Evolutionary conservation across 2,329 filamentous ascomycete genomes (phyloP), one percentile per base, ranked within the genome.

Genomic region (Colletotrichum cuscutae): DNA sequence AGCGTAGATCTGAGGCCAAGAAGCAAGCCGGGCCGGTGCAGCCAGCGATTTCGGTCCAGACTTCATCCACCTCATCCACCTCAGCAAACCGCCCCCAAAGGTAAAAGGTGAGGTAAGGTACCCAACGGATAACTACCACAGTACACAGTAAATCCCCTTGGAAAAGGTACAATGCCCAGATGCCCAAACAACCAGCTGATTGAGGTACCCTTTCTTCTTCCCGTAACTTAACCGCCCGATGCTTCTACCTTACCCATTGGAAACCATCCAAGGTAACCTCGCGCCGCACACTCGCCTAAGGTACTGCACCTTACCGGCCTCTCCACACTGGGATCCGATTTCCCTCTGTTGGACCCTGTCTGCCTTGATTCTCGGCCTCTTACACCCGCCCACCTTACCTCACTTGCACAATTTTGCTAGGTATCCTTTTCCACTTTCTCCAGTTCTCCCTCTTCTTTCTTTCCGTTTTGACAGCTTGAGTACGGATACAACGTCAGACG

Each of bases 11-110:
- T 24, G 13, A n/a, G 28, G 26, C 59, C 30, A 65, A 65, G 32
- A 54, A 65, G 2, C 52, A 54, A 22, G 30, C 68, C 60, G 59
- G 70, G 52, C 65, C 60, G 70, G 70, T 70, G 59, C 56, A 62
- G 28, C 58, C 26, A 67, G 68, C 68, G 49, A 71, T 53, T 62
- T 71, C 68, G 68, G 68, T 68, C 63, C 63, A 67, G 68, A 61
- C 57, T 68, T 22, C 37, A 49, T 30, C 30, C n/a, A n/a, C 22
- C 30, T 52, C 60, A 53, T 11, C 37, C 13, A 42, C 42, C 15
- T 15, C 56, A 35, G 56, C 19, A 59, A 37, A 37, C 2, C 19
- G 42, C 42, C 42, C 42, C 42, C 42, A 49, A 42, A 8, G 15
- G 15, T 19, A 19, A 42, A 13, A 42, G 37, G 37, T 42, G 5